Percentiles rank a stretch among this genome's conserved stretches.
Evolutionary conservation across 257 asterid genomes (phyloP).

Genomic region (Petunia axillaris): DNA sequence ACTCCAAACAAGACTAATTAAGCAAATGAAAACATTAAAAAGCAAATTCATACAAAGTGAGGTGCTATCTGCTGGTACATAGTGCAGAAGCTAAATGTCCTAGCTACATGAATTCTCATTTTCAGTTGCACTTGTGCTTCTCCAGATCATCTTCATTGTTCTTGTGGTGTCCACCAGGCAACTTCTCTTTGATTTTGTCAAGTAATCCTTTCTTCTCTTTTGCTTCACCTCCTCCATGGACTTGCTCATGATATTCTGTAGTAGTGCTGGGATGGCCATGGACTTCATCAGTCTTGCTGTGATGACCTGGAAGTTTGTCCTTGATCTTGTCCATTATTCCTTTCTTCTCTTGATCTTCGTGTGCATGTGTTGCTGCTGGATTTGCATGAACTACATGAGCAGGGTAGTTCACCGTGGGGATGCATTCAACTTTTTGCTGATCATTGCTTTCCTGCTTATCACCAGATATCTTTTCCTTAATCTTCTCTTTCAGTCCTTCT

Average conservation of each 20-base stretch:
- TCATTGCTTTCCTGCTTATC: conserved; percentile 25
- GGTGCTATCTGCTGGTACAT: not conserved
- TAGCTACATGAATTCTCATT: not conserved
- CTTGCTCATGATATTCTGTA: conserved; percentile 40
- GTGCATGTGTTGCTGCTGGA: conserved; percentile 27
- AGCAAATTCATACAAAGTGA: not conserved
- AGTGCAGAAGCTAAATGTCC: not conserved
- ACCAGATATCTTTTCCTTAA: conserved; percentile 40
- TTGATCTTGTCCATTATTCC: conserved; percentile 52
- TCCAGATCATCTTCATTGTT: conserved; percentile 27
- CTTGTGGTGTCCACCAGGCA: conserved; percentile 42
- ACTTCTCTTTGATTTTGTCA: conserved; percentile 53
- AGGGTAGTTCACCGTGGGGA: conserved; percentile 22
- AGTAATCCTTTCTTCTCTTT: conserved; percentile 50
- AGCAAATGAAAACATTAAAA: not conserved
- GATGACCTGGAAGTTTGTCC: conserved; percentile 52
- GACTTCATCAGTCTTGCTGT: conserved; percentile 32
- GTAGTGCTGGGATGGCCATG: conserved; percentile 32
- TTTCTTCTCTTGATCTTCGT: conserved; percentile 37
- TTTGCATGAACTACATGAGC: conserved; percentile 19
- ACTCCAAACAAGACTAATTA: conserved; percentile 1
- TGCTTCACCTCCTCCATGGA: conserved; percentile 28
- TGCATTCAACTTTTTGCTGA: conserved; percentile 3
- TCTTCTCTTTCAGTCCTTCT: conserved; percentile 46
- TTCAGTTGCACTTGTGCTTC: conserved; percentile 28